phyloP scores from a whole-genome alignment of 176 grass and related monocot genomes.

The Aegilops tauschii region DNA sequence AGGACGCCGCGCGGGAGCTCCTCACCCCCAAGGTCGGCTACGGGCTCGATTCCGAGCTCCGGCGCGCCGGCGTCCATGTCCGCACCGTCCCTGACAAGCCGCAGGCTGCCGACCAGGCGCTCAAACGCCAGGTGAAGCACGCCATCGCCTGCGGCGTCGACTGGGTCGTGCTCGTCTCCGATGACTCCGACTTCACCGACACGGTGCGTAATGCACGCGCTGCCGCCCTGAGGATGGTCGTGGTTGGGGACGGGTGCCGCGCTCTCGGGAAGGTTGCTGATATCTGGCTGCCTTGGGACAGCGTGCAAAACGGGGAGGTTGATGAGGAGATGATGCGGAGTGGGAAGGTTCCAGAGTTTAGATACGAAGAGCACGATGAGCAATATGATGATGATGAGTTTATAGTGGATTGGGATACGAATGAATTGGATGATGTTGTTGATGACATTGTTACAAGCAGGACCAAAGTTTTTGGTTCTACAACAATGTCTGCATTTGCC shows the following conservation, averaged over 20 bases:
- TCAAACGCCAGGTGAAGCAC: slow-evolving; percentile 78
- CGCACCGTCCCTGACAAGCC: slow-evolving; percentile 78
- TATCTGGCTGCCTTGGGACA: slow-evolving; percentile 84
- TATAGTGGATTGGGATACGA: slow-evolving; percentile 25
- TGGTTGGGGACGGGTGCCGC: slow-evolving; percentile 65
- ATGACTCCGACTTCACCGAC: slow-evolving; percentile 83
- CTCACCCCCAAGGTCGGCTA: slow-evolving; percentile 75
- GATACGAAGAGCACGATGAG: slow-evolving; percentile 26
- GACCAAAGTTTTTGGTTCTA: slow-evolving; percentile 33
- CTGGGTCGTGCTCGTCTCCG: slow-evolving; percentile 80
- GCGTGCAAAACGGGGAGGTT: slow-evolving; percentile 75
- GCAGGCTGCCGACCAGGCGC: slow-evolving; percentile 84
- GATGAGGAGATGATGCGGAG: slow-evolving; percentile 56
- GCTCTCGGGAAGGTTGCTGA: slow-evolving; percentile 60
- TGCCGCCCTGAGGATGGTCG: slow-evolving; percentile 67
- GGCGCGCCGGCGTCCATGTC: slow-evolving; percentile 78
- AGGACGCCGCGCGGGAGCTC: slow-evolving; percentile 74
- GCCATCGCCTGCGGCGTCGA: slow-evolving; percentile 71
- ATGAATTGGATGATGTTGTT: slow-evolving; percentile 47
- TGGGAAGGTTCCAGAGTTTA: slow-evolving; percentile 1
- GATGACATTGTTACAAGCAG: slow-evolving; percentile 39
- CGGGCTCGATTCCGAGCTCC: slow-evolving; percentile 78
- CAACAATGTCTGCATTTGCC: slow-evolving; percentile 45
- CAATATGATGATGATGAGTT: slow-evolving; percentile 31
- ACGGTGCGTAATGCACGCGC: slow-evolving; percentile 65